Base-by-base conservation (phyloP, 2,329 filamentous ascomycete genomes). In the Thielaviopsis populi region DNA sequence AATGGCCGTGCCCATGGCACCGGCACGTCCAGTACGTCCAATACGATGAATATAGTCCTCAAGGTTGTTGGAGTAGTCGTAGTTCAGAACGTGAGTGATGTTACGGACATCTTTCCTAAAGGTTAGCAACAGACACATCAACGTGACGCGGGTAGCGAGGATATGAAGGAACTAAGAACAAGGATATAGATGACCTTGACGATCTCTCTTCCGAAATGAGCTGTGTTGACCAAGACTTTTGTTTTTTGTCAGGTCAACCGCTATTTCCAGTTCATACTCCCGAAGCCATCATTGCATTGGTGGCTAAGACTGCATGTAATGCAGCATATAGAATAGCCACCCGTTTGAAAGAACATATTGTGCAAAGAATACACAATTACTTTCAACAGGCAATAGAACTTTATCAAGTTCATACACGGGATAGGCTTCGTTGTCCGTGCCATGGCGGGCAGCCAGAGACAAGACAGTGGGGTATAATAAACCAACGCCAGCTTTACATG, bases 11-110 rank as follows among this genome's bases (percentile, higher is more conserved):
- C 94, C 94, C 69, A 87, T 89, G 72, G 87, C 87, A 79, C 94
- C 94, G 74, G 94, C 92, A 81, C 92, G 89, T 71, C 94, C 92
- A 71, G 94, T 97, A 79, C 94, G 88, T 72, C 94, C 94, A 76
- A 92, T 94, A 75, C 94, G 88, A 75, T 96, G 94, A 70, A 97
- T 95, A 73, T 97, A 97, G 74, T 97, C 92, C 80, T 99, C 94
- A 72, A 94, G 85, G 78, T 97, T 97, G 82, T 97, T 97, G 76
- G 92, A 92, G 78, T 97, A 97, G 77, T 97, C 94, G 89, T 97
- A 96, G 86, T 97, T 97, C 80, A 99, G 84, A 79, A 99, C 94
- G 80, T 99, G 94, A 79, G 94, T 97, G 81, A 99, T 99, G 83
- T 99, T 95, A 80, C 91, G 92, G 81, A 99, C 94, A 88, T 99